These are phyloP conservation scores for Lophiotrema nucula DNA, from an alignment of 495 filamentous ascomycete genomes.

Conservation along the genomic window DNA sequence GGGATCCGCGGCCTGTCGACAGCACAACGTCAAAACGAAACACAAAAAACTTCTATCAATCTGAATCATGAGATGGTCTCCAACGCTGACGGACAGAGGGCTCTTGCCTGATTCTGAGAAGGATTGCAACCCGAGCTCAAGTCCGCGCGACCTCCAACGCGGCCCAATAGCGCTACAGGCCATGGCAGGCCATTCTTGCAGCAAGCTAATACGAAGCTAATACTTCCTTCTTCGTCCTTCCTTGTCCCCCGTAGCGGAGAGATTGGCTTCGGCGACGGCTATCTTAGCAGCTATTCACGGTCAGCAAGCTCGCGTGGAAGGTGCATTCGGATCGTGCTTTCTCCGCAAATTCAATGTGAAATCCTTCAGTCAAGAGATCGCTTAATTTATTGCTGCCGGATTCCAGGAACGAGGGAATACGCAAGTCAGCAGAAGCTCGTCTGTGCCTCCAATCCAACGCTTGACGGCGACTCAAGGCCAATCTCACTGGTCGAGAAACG, in stretches of 20 bases:
- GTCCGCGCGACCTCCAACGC: not conserved
- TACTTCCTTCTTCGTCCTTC: constrained; percentile 23
- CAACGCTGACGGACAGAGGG: not conserved
- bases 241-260: not conserved
- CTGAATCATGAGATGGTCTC: constrained; percentile 18
- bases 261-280: not conserved
- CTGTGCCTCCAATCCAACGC: constrained; percentile 2
- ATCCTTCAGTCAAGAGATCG: constrained; percentile 13
- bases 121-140: no score
- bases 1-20: not conserved
- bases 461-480: not conserved
- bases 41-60: constrained; percentile 5
- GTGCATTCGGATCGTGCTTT: constrained; percentile 21
- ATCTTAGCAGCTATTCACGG: not conserved
- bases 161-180: constrained; percentile 7
- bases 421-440: constrained; percentile 1
- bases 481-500: constrained; percentile 14
- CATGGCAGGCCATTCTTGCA: not conserved
- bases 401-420: constrained; percentile 8
- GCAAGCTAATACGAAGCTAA: constrained; percentile 18
- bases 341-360: constrained; percentile 25
- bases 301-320: not conserved
- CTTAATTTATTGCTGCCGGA: not conserved
- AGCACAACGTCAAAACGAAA: constrained; percentile 12
- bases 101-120: not conserved